Conservation (phyloP, 306 rosid genomes). For the Pachyrhizus erosus region DNA sequence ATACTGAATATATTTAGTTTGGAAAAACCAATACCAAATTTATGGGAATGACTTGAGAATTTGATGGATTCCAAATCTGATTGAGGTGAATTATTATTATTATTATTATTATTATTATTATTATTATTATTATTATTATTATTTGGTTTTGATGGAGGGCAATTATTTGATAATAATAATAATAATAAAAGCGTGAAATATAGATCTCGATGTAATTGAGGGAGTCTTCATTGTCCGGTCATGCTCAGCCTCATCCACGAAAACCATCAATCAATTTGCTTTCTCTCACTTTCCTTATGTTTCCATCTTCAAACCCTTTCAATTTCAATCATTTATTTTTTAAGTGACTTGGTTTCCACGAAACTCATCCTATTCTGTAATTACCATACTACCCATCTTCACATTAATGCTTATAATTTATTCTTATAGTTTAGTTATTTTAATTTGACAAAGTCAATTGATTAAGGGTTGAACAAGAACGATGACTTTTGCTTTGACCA, state of each 20-base stretch:
- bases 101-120: too few relatives aligned
- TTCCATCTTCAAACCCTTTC: neutral
- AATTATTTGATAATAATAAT: neutral
- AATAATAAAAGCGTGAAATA: neutral
- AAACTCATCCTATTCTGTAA: neutral
- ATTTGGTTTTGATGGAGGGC: neutral
- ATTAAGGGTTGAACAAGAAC: neutral
- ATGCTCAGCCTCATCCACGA: neutral
- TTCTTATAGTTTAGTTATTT: too few relatives aligned
- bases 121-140: too few relatives aligned
- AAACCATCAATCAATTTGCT: neutral
- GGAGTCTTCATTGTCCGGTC: neutral
- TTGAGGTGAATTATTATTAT: too few relatives aligned
- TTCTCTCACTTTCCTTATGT: neutral
- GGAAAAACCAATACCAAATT: neutral
- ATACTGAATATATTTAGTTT: too few relatives aligned
- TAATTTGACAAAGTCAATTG: neutral
- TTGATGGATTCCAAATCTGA: neutral
- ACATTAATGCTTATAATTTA: neutral
- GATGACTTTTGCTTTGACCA: neutral
- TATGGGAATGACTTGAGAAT: neutral
- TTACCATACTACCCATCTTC: conserved; percentile 25
- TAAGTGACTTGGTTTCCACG: conserved; percentile 41
- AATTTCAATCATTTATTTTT: neutral
- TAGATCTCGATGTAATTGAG: neutral